These are phyloP conservation scores for Mortierella sp. DNA, from an alignment of 371 early-diverging fungal genomes.

Conservation along the genomic window DNA sequence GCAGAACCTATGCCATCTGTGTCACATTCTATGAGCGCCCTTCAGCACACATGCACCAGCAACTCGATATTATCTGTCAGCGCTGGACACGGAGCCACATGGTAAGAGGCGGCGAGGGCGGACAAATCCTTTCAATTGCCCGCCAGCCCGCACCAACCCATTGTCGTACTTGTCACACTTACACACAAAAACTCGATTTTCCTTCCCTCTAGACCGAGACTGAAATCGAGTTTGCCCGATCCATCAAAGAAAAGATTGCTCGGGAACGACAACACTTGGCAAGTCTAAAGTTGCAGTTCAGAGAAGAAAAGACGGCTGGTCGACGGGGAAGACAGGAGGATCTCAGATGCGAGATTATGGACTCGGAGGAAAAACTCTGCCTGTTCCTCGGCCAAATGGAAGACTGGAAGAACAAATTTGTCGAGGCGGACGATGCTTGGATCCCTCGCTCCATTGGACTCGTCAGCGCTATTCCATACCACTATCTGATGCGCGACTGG, in stretches of 20 bases:
- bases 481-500: conserved; percentile 83
- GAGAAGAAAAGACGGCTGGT: too few relatives aligned
- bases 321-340: too few relatives aligned
- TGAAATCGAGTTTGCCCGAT: too few relatives aligned
- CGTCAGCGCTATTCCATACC: conserved; percentile 80
- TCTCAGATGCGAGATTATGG: conserved; percentile 48
- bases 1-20: conserved; percentile 77
- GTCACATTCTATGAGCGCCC: conserved; percentile 71
- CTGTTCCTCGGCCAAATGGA: conserved; percentile 73
- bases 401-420: conserved; percentile 68
- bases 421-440: conserved; percentile 71
- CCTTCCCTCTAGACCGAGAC: too few relatives aligned
- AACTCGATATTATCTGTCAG: conserved; percentile 24
- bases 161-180: too few relatives aligned
- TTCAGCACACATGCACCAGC: conserved; percentile 20
- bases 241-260: too few relatives aligned
- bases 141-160: too few relatives aligned
- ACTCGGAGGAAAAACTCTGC: conserved; percentile 76
- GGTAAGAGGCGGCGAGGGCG: conserved; percentile 2
- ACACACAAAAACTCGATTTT: too few relatives aligned
- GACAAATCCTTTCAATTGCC: too few relatives aligned
- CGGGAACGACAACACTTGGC: too few relatives aligned
- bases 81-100: conserved; percentile 36
- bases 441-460: conserved; percentile 79
- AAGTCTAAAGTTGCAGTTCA: too few relatives aligned